Evolutionary conservation across 805 yeast species (phyloP).

Genomic region (Grigorovia humatica): DNA sequence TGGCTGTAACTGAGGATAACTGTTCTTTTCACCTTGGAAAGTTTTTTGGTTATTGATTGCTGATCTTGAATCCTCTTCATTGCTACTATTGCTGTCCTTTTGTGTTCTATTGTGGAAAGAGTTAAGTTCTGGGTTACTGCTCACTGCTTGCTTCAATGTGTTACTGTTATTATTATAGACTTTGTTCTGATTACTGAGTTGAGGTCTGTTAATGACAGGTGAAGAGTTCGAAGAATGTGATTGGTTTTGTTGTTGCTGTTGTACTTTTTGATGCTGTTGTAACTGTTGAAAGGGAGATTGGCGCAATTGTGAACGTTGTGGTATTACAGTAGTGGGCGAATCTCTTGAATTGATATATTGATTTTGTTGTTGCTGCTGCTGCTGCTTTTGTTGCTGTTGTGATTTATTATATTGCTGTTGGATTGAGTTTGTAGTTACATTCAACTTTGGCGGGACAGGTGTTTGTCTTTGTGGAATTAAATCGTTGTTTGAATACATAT

Average conservation of each 20-base stretch:
- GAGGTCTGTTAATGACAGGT: slow-evolving; percentile 5
- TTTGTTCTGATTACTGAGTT: slow-evolving; percentile 21
- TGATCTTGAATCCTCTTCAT: neutral
- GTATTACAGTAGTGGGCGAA: slow-evolving; percentile 1
- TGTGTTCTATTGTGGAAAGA: neutral
- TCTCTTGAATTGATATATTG: slow-evolving; percentile 1
- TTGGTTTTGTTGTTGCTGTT: neutral
- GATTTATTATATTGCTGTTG: slow-evolving; percentile 7
- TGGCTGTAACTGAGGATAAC: slow-evolving; percentile 13
- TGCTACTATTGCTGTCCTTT: neutral
- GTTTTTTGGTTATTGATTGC: neutral
- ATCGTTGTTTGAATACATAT: slow-evolving; percentile 2
- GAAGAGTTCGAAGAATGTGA: slow-evolving; percentile 1
- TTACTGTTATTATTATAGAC: slow-evolving; percentile 9
- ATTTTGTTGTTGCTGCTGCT: slow-evolving; percentile 4
- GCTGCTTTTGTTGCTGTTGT: neutral
- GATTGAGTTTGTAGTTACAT: slow-evolving; percentile 8
- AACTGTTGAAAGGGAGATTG: slow-evolving; percentile 1
- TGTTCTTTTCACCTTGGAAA: slow-evolving; percentile 6
- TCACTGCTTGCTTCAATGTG: neutral
- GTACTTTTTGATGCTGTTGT: slow-evolving; percentile 1
- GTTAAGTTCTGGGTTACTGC: neutral
- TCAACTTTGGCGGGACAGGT: slow-evolving; percentile 20
- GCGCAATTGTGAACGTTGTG: slow-evolving; percentile 2
- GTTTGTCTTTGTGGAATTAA: slow-evolving; percentile 21